Percentiles rank a stretch among this genome's conserved stretches.
These are phyloP conservation scores for Globisporangium emineosum DNA, from an alignment of 352 stramenopile species.

Conservation along the genomic window DNA sequence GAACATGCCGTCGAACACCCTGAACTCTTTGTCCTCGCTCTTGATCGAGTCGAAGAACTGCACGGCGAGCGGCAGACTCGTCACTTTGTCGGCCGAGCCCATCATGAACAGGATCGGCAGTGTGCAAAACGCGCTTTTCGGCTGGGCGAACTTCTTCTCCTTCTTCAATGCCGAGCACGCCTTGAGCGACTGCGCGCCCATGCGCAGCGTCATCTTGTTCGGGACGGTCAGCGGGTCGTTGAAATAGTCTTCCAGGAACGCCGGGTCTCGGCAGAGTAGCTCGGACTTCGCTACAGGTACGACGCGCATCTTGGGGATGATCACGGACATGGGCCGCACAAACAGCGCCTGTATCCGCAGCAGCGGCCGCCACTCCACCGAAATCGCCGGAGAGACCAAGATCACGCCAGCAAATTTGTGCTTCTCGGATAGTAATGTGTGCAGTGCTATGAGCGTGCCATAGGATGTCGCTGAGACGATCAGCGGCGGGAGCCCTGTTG, in stretches of 20 bases:
- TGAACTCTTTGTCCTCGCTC: slow-evolving; percentile 52
- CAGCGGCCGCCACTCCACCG: slow-evolving; percentile 2
- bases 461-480: slow-evolving; percentile 5
- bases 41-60: slow-evolving; percentile 34
- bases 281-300: slow-evolving; percentile 29
- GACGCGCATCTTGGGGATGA: slow-evolving; percentile 22
- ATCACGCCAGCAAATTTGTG: slow-evolving; percentile 4
- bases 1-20: slow-evolving; percentile 43
- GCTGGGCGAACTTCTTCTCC: slow-evolving; percentile 25
- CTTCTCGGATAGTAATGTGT: slow-evolving; percentile 8
- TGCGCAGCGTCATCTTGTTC: slow-evolving; percentile 34
- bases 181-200: slow-evolving; percentile 29
- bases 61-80: slow-evolving; percentile 33
- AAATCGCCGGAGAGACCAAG: neutral
- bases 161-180: slow-evolving; percentile 33
- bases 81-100: slow-evolving; percentile 46
- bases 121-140: slow-evolving; percentile 24
- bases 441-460: slow-evolving; percentile 2
- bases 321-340: slow-evolving; percentile 14
- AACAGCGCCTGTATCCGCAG: slow-evolving; percentile 6
- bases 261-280: slow-evolving; percentile 19
- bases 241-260: slow-evolving; percentile 22
- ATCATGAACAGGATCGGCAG: slow-evolving; percentile 30
- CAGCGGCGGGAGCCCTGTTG: neutral
- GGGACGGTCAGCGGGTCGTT: slow-evolving; percentile 11